Base-by-base conservation (phyloP, 768 basidiomycete species). In the Dacryopinax primogenitus region DNA sequence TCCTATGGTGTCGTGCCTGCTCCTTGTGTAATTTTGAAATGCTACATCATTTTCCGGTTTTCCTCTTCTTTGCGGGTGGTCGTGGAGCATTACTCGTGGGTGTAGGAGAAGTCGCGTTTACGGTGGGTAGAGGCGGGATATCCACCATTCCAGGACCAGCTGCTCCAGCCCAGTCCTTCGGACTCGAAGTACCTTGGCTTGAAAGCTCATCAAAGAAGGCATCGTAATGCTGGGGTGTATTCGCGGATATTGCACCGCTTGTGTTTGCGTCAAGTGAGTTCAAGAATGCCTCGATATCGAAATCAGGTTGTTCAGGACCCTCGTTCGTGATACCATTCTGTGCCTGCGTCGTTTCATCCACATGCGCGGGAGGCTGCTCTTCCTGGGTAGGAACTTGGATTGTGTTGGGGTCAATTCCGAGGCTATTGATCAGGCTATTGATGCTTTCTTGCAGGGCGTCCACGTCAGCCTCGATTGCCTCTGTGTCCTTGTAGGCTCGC, bases 381-480 rank as follows among this genome's bases (percentile, higher is more conserved):
- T 58, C 51, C 30, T 58, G 51, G 3, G 26, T 18, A 11, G 51
- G 51, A 2, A 58, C 51, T 18, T 58, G 51, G 6, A 65, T 63
- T 3, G 61, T 47, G 41, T 63, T 58, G 34, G 84, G 78, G 71
- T 90, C 86, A 61, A 88, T 73, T 6, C 87, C 87, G 51, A 91
- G 80, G 61, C 81, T 81, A 67, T 86, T 79, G 33, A 92, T 87
- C 66, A 93, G 77, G 4, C 82, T 81, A 66, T 88, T 82, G 44
- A 94, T 84, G 66, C 82, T 84, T 13, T 75, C 77, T 67, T 87
- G 83, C 63, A 92, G 74, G 36, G 83, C 82, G 67, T 64, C 63
- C 18, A 64, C 63, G 21, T 64, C 63, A n/a, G 63, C 37, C 15
- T 64, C 33, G 36, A 64, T 44, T 7, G 35, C 63, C 32, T 64